Percentiles rank a stretch among this genome's conserved stretches.
Evolutionary conservation across 169 alveolate species (phyloP).

Genomic region (Ichthyophthirius multifiliis): DNA sequence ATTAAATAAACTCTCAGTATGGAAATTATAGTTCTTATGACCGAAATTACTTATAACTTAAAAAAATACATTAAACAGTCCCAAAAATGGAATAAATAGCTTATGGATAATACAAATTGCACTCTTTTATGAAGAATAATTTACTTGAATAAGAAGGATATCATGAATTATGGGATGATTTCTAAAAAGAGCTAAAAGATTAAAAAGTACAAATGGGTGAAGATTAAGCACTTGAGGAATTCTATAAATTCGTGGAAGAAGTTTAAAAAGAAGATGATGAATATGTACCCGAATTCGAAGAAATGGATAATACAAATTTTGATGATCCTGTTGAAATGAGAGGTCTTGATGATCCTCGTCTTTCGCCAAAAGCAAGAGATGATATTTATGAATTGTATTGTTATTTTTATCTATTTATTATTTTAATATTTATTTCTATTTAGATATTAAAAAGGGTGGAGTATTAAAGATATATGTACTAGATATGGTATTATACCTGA

Average conservation of each 20-base stretch:
- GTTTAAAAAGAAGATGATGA: not conserved
- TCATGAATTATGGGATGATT: not conserved
- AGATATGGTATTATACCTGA: constrained; percentile 22
- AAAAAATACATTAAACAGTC: not conserved
- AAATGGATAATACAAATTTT: not conserved
- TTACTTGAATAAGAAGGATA: not conserved
- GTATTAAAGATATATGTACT: not conserved
- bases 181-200: not conserved
- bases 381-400: not conserved
- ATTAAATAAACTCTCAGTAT: not conserved
- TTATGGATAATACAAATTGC: too few relatives aligned
- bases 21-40: constrained; percentile 7
- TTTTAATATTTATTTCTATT: not conserved
- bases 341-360: not conserved
- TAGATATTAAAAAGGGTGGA: constrained; percentile 11
- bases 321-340: not conserved
- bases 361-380: constrained; percentile 3
- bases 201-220: too few relatives aligned
- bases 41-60: not conserved
- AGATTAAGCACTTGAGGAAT: not conserved
- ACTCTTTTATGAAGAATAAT: too few relatives aligned
- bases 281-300: not conserved
- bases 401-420: not conserved
- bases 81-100: not conserved
- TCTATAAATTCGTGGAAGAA: not conserved